These are phyloP conservation scores for Colletotrichum tanaceti DNA, from an alignment of 2,329 filamentous ascomycete species.

Conservation along the genomic window DNA sequence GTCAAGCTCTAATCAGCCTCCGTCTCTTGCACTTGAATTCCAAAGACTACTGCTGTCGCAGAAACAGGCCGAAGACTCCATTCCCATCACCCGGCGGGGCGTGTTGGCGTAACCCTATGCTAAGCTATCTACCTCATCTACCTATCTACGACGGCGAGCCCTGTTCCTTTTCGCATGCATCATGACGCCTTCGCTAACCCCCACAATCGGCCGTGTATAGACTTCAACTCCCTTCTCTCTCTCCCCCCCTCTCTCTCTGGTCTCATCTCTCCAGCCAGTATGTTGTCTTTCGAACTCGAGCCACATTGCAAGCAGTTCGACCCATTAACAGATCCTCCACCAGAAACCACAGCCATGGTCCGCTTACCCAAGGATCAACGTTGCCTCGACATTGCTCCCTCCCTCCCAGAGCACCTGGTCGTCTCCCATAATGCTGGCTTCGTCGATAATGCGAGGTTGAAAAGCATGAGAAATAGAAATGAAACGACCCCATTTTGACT, in stretches of 20 bases:
- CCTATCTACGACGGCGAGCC: constrained; percentile 35
- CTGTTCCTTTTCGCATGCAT: constrained; percentile 26
- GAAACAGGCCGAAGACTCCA: constrained; percentile 11
- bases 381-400: not conserved
- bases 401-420: not conserved
- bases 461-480: not conserved
- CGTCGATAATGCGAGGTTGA: constrained; percentile 27
- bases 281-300: not conserved
- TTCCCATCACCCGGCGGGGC: constrained; percentile 23
- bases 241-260: not conserved
- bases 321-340: not conserved
- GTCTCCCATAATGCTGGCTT: constrained; percentile 30
- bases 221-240: constrained; percentile 10
- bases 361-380: constrained; percentile 1
- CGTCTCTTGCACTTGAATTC: no score
- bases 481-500: not conserved
- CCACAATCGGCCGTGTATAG: constrained; percentile 1
- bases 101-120: constrained; percentile 34
- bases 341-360: not conserved
- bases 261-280: not conserved
- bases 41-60: no score
- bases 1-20: no score
- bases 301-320: not conserved
- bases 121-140: constrained; percentile 41
- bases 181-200: constrained; percentile 30